These are phyloP conservation scores for Whalleya microplaca DNA, from an alignment of 2,329 filamentous ascomycete genomes.

Conservation along the genomic window DNA sequence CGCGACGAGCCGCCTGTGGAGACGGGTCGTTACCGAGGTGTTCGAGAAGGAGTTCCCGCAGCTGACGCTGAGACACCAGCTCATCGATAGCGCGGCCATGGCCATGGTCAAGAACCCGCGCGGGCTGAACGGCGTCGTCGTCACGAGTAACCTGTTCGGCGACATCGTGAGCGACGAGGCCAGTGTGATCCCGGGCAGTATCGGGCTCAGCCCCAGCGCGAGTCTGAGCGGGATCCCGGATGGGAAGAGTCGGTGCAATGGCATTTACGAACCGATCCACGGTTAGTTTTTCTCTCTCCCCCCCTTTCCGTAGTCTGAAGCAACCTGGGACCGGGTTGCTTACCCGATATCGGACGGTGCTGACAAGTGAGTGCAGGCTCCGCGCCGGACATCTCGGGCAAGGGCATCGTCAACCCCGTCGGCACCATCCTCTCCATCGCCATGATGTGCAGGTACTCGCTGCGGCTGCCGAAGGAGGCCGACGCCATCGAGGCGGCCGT, in stretches of 20 bases:
- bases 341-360: background rate
- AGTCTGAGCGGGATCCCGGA: conserved; percentile 86
- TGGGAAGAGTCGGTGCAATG: conserved; percentile 82
- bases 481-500: conserved; percentile 82
- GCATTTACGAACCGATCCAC: conserved; percentile 98
- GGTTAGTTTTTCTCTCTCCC: conserved; percentile 56
- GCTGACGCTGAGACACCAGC: conserved; percentile 81
- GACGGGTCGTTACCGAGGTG: conserved; percentile 81
- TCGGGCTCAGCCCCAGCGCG: conserved; percentile 86
- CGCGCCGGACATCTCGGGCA: conserved; percentile 89
- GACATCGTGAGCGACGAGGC: conserved; percentile 97
- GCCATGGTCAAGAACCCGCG: conserved; percentile 94
- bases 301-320: background rate
- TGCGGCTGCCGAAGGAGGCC: conserved; percentile 77
- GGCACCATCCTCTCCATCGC: conserved; percentile 89
- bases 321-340: too few relatives aligned
- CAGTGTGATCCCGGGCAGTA: conserved; percentile 87
- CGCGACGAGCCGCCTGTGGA: conserved; percentile 87
- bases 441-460: conserved; percentile 95
- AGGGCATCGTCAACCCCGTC: conserved; percentile 90
- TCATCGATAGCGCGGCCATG: conserved; percentile 98
- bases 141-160: conserved; percentile 93
- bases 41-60: conserved; percentile 90
- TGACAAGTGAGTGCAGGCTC: conserved; percentile 56
- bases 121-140: conserved; percentile 84